A percentile compares a stretch with the other conserved stretches of the same genome.
Conservation (phyloP, 176 grass and related monocot genomes). For the Carex myosuroides region DNA sequence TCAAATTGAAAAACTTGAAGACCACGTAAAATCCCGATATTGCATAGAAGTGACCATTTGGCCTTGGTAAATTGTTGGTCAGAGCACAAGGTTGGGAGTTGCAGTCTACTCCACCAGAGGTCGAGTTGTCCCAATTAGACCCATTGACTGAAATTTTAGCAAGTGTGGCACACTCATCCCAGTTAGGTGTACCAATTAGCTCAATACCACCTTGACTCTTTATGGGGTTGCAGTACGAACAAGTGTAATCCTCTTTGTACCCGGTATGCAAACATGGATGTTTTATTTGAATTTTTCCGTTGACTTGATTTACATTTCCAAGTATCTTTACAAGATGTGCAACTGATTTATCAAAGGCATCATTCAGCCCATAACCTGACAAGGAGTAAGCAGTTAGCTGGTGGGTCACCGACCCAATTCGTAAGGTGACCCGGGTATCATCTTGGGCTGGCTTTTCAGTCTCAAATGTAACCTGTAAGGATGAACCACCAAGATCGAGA, state of each 20-base stretch:
- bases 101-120: slow-evolving; percentile 58
- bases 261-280: slow-evolving; percentile 89
- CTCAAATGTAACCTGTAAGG: slow-evolving; percentile 99
- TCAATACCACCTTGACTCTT: slow-evolving; percentile 71
- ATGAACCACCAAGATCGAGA: slow-evolving; percentile 96
- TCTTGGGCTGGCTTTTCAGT: slow-evolving; percentile 43
- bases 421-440: slow-evolving; percentile 60
- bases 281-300: slow-evolving; percentile 61
- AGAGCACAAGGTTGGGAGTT: slow-evolving; percentile 74
- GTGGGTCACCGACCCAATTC: slow-evolving; percentile 65
- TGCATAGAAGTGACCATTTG: slow-evolving; percentile 79
- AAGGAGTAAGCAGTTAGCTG: slow-evolving; percentile 95
- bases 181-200: slow-evolving; percentile 73
- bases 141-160: slow-evolving; percentile 67
- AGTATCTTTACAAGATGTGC: slow-evolving; percentile 61
- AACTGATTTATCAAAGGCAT: slow-evolving; percentile 97
- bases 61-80: slow-evolving; percentile 42
- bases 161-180: slow-evolving; percentile 72
- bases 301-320: slow-evolving; percentile 29
- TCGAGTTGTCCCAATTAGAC: slow-evolving; percentile 74
- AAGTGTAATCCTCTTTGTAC: slow-evolving; percentile 80
- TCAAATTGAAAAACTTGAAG: slow-evolving; percentile 96
- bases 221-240: slow-evolving; percentile 55
- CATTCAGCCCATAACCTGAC: slow-evolving; percentile 92
- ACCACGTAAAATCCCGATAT: slow-evolving; percentile 97